phyloP scores from a whole-genome alignment of 1,284 basidiomycete genomes.

The Apiotrichum gracile region DNA sequence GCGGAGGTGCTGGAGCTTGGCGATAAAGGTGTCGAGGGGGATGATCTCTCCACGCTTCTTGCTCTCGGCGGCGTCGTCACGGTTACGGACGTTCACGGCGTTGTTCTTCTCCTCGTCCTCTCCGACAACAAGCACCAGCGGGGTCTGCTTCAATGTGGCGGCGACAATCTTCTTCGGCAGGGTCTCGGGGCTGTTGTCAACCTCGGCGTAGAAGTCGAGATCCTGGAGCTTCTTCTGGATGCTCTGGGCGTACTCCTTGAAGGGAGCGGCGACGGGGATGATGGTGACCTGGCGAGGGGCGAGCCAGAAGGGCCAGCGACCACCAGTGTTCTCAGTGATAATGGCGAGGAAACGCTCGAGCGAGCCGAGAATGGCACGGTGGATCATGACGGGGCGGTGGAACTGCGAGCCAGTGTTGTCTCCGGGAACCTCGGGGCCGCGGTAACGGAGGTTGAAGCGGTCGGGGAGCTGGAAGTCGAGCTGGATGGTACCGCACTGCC shows the following conservation, averaged over 20 bases:
- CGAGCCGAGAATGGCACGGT: conserved; percentile 92
- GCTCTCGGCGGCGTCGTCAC: conserved; percentile 66
- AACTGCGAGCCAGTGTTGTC: conserved; percentile 54
- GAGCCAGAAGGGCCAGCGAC: conserved; percentile 99
- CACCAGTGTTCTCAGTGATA: conserved; percentile 93
- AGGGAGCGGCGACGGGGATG: conserved; percentile 76
- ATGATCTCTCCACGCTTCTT: conserved; percentile 45
- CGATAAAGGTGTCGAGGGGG: conserved; percentile 34
- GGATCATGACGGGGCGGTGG: conserved; percentile 91
- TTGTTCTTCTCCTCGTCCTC: conserved; percentile 78
- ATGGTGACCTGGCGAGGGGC: conserved; percentile 91
- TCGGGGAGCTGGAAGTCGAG: conserved; percentile 99
- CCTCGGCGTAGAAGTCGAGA: conserved; percentile 79
- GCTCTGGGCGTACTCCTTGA: conserved; percentile 61
- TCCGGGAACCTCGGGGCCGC: conserved; percentile 52
- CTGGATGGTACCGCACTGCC: conserved; percentile 94
- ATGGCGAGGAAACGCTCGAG: conserved; percentile 96
- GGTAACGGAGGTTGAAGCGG: conserved; percentile 91
- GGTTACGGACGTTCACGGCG: conserved; percentile 91
- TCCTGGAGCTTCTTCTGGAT: conserved; percentile 55
- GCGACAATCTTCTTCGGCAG: conserved; percentile 96
- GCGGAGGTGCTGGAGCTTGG: conserved; percentile 37
- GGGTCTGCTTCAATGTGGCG: conserved; percentile 79
- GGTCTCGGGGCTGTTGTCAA: conserved; percentile 87
- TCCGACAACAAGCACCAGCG: conserved; percentile 93